These are phyloP conservation scores for Colletotrichum liriopes DNA, from an alignment of 2,329 filamentous ascomycete species.

Conservation along the genomic window DNA sequence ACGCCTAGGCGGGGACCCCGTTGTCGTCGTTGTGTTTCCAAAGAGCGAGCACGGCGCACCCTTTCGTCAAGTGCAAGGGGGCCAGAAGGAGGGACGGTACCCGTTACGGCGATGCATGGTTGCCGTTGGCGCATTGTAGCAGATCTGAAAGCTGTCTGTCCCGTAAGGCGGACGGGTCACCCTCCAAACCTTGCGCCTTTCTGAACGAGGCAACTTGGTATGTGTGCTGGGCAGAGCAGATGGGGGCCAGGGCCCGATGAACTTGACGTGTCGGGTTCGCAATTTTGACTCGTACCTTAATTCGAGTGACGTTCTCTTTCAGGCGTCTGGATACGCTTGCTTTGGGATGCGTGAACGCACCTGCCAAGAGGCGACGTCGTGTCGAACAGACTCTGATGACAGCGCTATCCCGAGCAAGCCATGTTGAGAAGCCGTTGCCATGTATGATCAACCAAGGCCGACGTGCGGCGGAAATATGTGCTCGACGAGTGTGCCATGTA, in stretches of 20 bases:
- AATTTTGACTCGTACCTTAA: slow-evolving; percentile 32
- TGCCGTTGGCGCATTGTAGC: background rate
- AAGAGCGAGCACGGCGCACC: background rate
- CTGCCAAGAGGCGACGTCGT: background rate
- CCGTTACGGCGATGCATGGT: slow-evolving; percentile 9
- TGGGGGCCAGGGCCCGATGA: slow-evolving; percentile 13
- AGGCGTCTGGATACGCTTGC: background rate
- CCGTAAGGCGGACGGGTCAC: background rate
- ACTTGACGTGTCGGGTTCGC: slow-evolving; percentile 34
- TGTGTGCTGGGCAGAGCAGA: slow-evolving; percentile 6
- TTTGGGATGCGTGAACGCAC: slow-evolving; percentile 19
- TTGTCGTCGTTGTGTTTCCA: background rate
- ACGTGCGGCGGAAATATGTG: background rate
- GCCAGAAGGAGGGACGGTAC: background rate
- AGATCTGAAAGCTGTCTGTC: background rate
- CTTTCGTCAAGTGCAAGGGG: background rate
- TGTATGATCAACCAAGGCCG: background rate
- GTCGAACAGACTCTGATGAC: background rate
- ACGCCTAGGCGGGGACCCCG: slow-evolving; percentile 24
- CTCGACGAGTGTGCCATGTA: background rate
- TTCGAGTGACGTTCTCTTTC: background rate
- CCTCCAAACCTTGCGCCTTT: background rate
- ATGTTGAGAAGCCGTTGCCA: background rate
- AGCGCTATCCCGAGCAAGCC: background rate
- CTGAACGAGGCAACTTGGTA: background rate